These are phyloP conservation scores for Chrysoporthe cubensis DNA, from an alignment of 2,329 filamentous ascomycete genomes.

Conservation along the genomic window DNA sequence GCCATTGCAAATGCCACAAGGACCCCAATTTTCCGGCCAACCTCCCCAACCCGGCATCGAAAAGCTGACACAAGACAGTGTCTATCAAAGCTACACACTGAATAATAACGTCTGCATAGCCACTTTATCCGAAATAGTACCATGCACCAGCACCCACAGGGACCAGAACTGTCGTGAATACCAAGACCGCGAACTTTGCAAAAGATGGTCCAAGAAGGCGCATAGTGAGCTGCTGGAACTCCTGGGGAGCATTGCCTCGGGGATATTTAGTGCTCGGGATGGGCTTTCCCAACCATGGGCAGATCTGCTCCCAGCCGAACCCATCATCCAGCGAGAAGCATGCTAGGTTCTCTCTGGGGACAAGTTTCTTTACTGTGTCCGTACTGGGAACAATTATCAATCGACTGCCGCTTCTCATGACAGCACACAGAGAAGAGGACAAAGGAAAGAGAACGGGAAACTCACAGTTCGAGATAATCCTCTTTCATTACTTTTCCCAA, in stretches of 20 bases:
- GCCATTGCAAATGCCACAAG: background rate
- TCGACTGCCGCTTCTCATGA: background rate
- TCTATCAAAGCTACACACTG: background rate
- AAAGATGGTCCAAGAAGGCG: slow-evolving; percentile 3
- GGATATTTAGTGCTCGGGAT: slow-evolving; percentile 38
- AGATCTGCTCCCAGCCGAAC: slow-evolving; percentile 43
- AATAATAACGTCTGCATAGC: background rate
- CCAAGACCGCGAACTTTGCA: slow-evolving; percentile 7
- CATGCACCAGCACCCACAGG: background rate
- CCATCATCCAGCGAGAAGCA: slow-evolving; percentile 41
- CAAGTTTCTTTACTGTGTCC: slow-evolving; percentile 24
- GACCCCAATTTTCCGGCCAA: slow-evolving; percentile 5
- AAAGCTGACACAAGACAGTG: background rate
- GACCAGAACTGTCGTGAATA: background rate
- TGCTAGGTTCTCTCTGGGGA: slow-evolving; percentile 33
- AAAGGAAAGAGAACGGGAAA: background rate
- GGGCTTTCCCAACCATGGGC: slow-evolving; percentile 36
- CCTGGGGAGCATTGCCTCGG: slow-evolving; percentile 36
- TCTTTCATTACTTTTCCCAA: background rate
- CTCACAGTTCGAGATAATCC: slow-evolving; percentile 1
- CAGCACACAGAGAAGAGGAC: background rate
- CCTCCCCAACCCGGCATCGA: background rate
- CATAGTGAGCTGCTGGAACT: slow-evolving; percentile 32
- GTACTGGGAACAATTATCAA: slow-evolving; percentile 26
- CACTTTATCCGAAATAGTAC: background rate